These are phyloP conservation scores for Gentiana straminea DNA, from an alignment of 257 asterid genomes.

Conservation along the genomic window DNA sequence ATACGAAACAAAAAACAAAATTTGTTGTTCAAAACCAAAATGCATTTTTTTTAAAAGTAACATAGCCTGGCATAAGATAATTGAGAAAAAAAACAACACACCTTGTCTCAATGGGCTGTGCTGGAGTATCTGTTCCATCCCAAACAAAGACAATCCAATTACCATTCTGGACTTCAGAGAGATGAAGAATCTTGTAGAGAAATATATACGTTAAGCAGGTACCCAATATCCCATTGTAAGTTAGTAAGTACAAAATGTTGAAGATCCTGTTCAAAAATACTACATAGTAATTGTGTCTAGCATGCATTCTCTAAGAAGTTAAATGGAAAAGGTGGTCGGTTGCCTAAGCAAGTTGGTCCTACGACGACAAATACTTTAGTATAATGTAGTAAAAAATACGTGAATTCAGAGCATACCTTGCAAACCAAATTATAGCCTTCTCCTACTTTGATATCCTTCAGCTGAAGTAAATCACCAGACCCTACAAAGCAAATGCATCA, in stretches of 20 bases:
- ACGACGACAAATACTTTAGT: too few species aligned
- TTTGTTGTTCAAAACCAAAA: too few species aligned
- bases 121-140: constrained; percentile 89
- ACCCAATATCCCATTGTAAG: constrained; percentile 1
- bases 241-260: neutral
- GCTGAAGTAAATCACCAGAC: constrained; percentile 20
- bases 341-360: too few species aligned
- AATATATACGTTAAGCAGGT: constrained; percentile 7
- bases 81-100: constrained; percentile 16
- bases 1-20: too few species aligned
- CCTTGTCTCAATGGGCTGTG: constrained; percentile 43
- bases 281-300: too few species aligned
- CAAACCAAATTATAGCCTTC: constrained; percentile 42
- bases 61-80: neutral
- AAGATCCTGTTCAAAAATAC: neutral
- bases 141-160: constrained; percentile 55
- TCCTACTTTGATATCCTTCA: constrained; percentile 52
- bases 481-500: constrained; percentile 26
- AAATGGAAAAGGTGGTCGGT: too few species aligned
- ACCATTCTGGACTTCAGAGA: constrained; percentile 34
- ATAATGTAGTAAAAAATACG: too few species aligned
- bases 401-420: constrained; percentile 38
- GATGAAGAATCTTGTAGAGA: constrained; percentile 51
- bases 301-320: too few species aligned
- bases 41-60: neutral